phyloP scores from a whole-genome alignment of 2,329 filamentous ascomycete genomes.

The Aspergillus novoparasiticus region DNA sequence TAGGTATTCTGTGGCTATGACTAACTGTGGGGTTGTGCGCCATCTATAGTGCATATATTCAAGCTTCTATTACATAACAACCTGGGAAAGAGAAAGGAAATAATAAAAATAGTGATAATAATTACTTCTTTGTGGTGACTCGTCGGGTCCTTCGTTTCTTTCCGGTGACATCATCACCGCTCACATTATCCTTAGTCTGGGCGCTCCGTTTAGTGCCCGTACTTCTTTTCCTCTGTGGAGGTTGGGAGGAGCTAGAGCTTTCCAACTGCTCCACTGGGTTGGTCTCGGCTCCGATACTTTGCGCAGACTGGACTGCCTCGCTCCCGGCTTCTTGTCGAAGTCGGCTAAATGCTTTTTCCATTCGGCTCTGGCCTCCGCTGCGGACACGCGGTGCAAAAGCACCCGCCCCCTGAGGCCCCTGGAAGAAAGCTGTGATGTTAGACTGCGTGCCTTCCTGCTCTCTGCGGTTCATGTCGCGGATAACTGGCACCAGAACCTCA shows the following conservation, averaged over 20 bases:
- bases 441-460: constrained; percentile 89
- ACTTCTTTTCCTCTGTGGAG: constrained; percentile 15
- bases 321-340: constrained; percentile 59
- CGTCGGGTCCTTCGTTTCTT: constrained; percentile 31
- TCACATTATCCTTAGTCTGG: constrained; percentile 11
- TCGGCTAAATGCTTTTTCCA: constrained; percentile 73
- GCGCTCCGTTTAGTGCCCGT: constrained; percentile 20
- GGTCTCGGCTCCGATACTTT: constrained; percentile 12
- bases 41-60: background rate
- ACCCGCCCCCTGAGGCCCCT: constrained; percentile 61
- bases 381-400: constrained; percentile 72
- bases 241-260: background rate
- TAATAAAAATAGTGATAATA: background rate
- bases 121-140: constrained; percentile 7
- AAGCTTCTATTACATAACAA: constrained; percentile 10
- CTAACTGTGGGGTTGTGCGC: background rate
- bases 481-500: constrained; percentile 92
- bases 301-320: constrained; percentile 18
- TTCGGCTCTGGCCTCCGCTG: constrained; percentile 65
- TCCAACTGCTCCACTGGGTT: constrained; percentile 5
- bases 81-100: background rate
- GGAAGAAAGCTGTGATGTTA: constrained; percentile 94
- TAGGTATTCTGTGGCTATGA: background rate
- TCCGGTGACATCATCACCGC: constrained; percentile 17
- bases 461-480: constrained; percentile 89